A percentile compares a stretch with the other conserved stretches of the same genome.
phyloP scores from a whole-genome alignment of 225 moss, liverwort and hornwort species.

The Anthoceros angustus region DNA sequence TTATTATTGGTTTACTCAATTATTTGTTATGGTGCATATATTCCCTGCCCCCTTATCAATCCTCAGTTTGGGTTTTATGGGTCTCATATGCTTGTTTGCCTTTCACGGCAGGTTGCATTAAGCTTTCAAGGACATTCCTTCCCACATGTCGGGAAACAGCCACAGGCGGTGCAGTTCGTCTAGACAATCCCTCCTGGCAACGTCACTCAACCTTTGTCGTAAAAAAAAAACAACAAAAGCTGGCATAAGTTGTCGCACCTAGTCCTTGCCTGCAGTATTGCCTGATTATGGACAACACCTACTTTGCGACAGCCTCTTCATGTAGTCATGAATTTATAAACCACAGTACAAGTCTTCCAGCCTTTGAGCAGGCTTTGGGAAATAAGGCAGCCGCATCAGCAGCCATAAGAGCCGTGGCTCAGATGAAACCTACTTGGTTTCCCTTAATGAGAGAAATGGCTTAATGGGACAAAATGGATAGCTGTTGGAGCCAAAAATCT shows the following conservation, averaged over 20 bases:
- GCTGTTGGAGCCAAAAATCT: conserved; percentile 27
- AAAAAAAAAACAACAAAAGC: conserved; percentile 12
- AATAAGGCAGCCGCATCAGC: conserved; percentile 18
- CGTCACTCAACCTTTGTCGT: not conserved
- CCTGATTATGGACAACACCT: not conserved
- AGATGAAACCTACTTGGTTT: too few relatives aligned
- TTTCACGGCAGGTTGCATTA: conserved; percentile 93
- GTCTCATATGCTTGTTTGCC: too few relatives aligned
- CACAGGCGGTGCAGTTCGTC: conserved; percentile 85
- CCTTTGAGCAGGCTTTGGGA: conserved; percentile 26
- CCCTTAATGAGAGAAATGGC: too few relatives aligned
- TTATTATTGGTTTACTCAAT: too few relatives aligned
- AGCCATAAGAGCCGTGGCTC: not conserved
- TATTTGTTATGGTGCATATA: too few relatives aligned
- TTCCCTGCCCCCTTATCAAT: too few relatives aligned
- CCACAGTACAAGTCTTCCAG: conserved; percentile 19
- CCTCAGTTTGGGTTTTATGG: too few relatives aligned
- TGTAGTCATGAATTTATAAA: conserved; percentile 9
- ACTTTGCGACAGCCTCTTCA: not conserved
- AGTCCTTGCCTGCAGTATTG: not conserved
- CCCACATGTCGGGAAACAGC: conserved; percentile 80
- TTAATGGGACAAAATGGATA: too few relatives aligned
- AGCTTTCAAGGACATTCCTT: conserved; percentile 94
- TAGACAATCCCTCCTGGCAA: conserved; percentile 57
- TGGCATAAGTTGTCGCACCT: not conserved